Base-by-base conservation (phyloP, 192 early-diverging fungal genomes). In the Entomortierella parvispora region DNA sequence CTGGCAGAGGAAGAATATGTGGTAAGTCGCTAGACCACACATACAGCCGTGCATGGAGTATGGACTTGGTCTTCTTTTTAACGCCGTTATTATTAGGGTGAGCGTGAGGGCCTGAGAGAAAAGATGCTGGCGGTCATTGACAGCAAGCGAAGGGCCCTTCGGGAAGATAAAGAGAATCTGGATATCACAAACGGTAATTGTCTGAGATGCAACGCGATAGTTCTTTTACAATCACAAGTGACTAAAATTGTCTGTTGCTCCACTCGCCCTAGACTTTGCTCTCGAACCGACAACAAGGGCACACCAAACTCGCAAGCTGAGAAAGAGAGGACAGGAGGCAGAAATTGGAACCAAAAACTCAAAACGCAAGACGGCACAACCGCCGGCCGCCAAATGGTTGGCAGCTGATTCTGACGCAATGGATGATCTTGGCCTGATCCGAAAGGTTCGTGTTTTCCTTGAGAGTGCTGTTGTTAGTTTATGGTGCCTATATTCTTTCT, bases 141-240 rank as follows among this genome's bases (percentile, higher is more conserved):
- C 61, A 91, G 90, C 26, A 89, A 90, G 46, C 90, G 91, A 61
- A 80, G 86, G 34, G 91, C 91, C 46, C 72, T 95, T 43, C 85
- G 86, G 22, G 95, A 97, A 51, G 95, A 97, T 50, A 91, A 91
- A 65, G 95, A 95, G 58, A 92, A 88, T 69, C 80, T 93, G 83
- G 93, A 94, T 68, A 83, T 93, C 17, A 65, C 81, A n/a, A 84
- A 83, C 70, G 88, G 84, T 89, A 84, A 52, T n/a, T n/a, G n/a
- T n/a, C n/a, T n/a, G 75, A 81, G 9, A 49, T 25, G 29, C 17
- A 25, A 15, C 26, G 17, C n/a, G n/a, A n/a, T n/a, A n/a, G n/a
- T n/a, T n/a, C n/a, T n/a, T n/a, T n/a, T n/a, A n/a, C n/a, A n/a
- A n/a, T n/a, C n/a, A n/a, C n/a, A n/a, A n/a, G n/a, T n/a, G n/a